Evolutionary conservation across 208 protist species (phyloP), one percentile per base, ranked within the genome.

Genomic region (Phytomonas francai): DNA sequence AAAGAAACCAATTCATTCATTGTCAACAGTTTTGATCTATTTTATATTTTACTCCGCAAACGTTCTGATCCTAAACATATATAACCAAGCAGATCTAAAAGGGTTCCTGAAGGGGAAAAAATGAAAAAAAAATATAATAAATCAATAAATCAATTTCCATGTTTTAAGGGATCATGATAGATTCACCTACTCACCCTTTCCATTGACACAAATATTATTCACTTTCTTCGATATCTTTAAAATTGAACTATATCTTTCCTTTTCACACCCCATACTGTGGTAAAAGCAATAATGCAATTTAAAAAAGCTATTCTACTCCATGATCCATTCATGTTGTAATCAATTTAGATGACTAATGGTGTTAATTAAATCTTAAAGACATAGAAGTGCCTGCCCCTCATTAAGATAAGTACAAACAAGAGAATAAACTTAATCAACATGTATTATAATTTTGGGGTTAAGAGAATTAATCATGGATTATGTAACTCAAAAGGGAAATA

Each of bases 101-200:
- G 8, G 19, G 5, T 62, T 36, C 14, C 11, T 16, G 25, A 76
- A 14, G 2, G 2, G 30, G 32, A 59, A 59, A 63, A 67, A 71
- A 25, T 33, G 6, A 60, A 39, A 30, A 31, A 11, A 31, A 59
- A 65, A 32, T 25, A 67, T 34, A 30, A 56, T 34, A 12, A 51
- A 22, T 42, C n/a, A 42, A 65, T 49, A 65, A 45, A 49, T 54
- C n/a, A 65, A 65, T n/a, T 25, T 25, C 19, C 36, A 4, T 25
- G 0, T 25, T 29, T 9, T 32, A 65, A 65, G 34, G 19, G 12
- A 3, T 65, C 25, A 42, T 29, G 25, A 45, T 65, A 65, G 7
- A 39, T 19, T 29, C 5, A 11, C 14, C 9, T n/a, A n/a, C n/a
- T n/a, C n/a, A n/a, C n/a, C 19, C 45, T 25, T 54, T 6, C 19